These are phyloP conservation scores for Rosa lucieae DNA, from an alignment of 306 rosid genomes.

Conservation along the genomic window DNA sequence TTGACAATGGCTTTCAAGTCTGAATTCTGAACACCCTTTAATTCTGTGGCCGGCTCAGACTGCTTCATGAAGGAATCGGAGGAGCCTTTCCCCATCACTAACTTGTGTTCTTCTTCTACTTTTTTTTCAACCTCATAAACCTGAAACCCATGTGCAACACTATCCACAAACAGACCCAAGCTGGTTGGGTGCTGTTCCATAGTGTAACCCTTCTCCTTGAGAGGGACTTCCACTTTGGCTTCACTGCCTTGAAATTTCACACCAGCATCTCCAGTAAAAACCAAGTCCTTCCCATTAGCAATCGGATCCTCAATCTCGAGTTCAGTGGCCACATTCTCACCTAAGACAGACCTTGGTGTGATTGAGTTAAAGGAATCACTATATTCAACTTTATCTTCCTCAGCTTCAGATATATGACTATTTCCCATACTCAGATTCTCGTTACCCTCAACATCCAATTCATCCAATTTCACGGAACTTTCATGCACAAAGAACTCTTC, in stretches of 20 bases:
- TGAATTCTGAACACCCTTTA: conserved; percentile 2
- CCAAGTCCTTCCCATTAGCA: conserved; percentile 18
- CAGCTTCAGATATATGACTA: not conserved
- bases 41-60: conserved; percentile 12
- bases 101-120: not conserved
- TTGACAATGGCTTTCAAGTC: conserved; percentile 15
- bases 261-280: conserved; percentile 13
- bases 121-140: conserved; percentile 20
- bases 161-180: conserved; percentile 23
- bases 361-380: conserved; percentile 19
- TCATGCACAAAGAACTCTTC: conserved; percentile 9
- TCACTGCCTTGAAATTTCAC: conserved; percentile 14
- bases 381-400: conserved; percentile 15
- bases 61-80: not conserved
- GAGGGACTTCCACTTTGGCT: conserved; percentile 24
- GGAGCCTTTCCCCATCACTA: not conserved
- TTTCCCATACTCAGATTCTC: conserved; percentile 12
- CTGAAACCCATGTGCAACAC: conserved; percentile 31
- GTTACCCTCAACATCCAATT: conserved; percentile 11
- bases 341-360: conserved; percentile 13
- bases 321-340: conserved; percentile 18
- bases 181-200: conserved; percentile 13
- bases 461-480: not conserved
- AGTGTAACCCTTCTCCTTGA: conserved; percentile 19
- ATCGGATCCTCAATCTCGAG: conserved; percentile 16